phyloP scores from a whole-genome alignment of 371 early-diverging fungal genomes.

The Paramicrosporidium saccamoebae region DNA sequence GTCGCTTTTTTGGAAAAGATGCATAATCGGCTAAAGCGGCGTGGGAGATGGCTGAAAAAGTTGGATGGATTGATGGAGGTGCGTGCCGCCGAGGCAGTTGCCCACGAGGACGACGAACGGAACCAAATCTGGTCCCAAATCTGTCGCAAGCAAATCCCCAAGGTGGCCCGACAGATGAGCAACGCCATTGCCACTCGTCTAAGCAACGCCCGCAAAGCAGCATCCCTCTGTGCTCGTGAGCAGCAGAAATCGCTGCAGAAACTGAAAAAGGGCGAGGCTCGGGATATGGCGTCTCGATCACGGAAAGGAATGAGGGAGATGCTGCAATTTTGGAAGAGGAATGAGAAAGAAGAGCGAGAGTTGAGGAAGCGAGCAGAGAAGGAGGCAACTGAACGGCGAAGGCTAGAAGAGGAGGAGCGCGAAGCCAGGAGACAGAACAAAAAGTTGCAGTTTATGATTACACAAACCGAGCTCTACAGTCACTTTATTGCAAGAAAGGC shows the following conservation, averaged over 20 bases:
- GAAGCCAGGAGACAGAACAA: constrained; percentile 64
- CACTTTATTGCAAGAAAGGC: constrained; percentile 74
- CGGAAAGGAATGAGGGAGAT: constrained; percentile 14
- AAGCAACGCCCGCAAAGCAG: constrained; percentile 6
- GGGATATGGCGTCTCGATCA: constrained; percentile 5
- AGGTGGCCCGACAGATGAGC: constrained; percentile 6
- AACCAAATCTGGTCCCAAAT: constrained; percentile 3
- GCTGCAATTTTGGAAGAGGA: constrained; percentile 53
- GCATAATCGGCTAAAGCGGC: too few species aligned
- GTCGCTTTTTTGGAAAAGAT: too few species aligned
- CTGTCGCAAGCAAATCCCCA: constrained; percentile 6
- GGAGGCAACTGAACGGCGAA: constrained; percentile 41
- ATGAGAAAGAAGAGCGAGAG: constrained; percentile 69
- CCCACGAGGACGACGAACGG: too few species aligned
- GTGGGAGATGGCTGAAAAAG: too few species aligned
- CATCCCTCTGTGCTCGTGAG: constrained; percentile 9
- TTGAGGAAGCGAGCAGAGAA: constrained; percentile 55
- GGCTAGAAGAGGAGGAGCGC: constrained; percentile 54
- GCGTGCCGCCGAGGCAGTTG: too few species aligned
- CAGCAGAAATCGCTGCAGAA: neutral
- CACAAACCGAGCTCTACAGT: constrained; percentile 84
- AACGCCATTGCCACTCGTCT: constrained; percentile 4
- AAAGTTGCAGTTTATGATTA: constrained; percentile 82
- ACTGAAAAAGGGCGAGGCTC: neutral
- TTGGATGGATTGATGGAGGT: too few species aligned